Conservation (phyloP, 352 stramenopile species). For the Saprolegnia parasitica region DNA sequence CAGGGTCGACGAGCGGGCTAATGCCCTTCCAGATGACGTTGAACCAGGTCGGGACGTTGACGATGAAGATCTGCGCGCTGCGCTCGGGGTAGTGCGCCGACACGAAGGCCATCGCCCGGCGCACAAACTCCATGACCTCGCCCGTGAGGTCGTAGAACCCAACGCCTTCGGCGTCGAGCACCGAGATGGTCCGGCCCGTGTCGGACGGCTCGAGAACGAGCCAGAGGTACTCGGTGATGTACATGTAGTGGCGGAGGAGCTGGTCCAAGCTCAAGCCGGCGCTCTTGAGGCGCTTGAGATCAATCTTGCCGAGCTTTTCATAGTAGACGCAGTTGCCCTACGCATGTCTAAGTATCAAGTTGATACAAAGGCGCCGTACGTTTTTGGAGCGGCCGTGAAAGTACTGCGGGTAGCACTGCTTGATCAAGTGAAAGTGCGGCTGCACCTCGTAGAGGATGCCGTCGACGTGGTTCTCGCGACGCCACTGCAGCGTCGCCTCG, state of each 20-base stretch:
- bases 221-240: constrained; percentile 90
- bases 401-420: constrained; percentile 89
- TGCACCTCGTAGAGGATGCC: constrained; percentile 79
- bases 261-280: constrained; percentile 85
- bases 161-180: constrained; percentile 80
- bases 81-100: constrained; percentile 91
- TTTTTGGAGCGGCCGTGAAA: constrained; percentile 82
- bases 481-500: constrained; percentile 77
- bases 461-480: constrained; percentile 81
- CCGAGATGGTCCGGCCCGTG: constrained; percentile 66
- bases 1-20: constrained; percentile 89
- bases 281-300: constrained; percentile 77
- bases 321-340: constrained; percentile 59
- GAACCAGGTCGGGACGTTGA: constrained; percentile 95
- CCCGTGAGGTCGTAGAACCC: constrained; percentile 84
- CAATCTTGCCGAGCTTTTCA: constrained; percentile 80
- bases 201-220: constrained; percentile 71
- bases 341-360: neutral
- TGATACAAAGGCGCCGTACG: neutral
- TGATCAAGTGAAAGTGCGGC: constrained; percentile 82
- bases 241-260: constrained; percentile 87
- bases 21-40: constrained; percentile 92
- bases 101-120: constrained; percentile 81
- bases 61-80: constrained; percentile 91
- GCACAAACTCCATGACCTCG: constrained; percentile 87